Conservation (phyloP, 2,329 filamentous ascomycete genomes). For the Diaporthe nobilis region DNA sequence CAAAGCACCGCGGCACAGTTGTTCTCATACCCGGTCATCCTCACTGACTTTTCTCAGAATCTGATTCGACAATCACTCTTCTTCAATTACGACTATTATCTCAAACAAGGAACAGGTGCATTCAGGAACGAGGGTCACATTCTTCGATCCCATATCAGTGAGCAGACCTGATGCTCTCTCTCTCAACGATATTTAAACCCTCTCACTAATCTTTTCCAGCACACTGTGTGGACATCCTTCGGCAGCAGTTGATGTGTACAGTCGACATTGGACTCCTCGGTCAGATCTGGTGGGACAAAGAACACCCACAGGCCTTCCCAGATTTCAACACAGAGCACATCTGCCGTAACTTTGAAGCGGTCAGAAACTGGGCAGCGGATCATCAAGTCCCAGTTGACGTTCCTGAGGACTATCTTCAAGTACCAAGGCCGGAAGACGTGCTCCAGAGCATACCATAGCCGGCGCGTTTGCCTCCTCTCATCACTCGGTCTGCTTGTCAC, state of each 20-base stretch:
- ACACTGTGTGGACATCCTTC: slow-evolving; percentile 68
- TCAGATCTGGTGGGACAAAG: slow-evolving; percentile 66
- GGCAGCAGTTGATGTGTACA: slow-evolving; percentile 70
- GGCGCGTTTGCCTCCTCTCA: neutral
- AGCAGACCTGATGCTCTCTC: slow-evolving; percentile 42
- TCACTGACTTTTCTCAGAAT: slow-evolving; percentile 52
- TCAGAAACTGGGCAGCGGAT: slow-evolving; percentile 64
- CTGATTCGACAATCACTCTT: slow-evolving; percentile 61
- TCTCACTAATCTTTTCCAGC: slow-evolving; percentile 52
- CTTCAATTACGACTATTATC: slow-evolving; percentile 36
- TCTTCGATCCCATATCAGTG: slow-evolving; percentile 62
- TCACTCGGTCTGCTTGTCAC: no score
- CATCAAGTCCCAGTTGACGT: slow-evolving; percentile 61
- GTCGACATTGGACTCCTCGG: slow-evolving; percentile 66
- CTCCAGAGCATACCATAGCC: neutral
- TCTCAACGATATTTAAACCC: neutral
- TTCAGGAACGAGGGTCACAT: slow-evolving; percentile 23
- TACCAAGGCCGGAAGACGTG: slow-evolving; percentile 46
- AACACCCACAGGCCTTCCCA: slow-evolving; percentile 59
- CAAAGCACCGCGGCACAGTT: no score
- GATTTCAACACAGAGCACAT: slow-evolving; percentile 69
- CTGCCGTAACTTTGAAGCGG: slow-evolving; percentile 66
- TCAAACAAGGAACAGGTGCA: neutral
- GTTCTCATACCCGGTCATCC: neutral
- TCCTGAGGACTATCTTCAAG: slow-evolving; percentile 58